Conservation (phyloP, 164 flowering plant genomes). For the Chimonanthus salicifolius region DNA sequence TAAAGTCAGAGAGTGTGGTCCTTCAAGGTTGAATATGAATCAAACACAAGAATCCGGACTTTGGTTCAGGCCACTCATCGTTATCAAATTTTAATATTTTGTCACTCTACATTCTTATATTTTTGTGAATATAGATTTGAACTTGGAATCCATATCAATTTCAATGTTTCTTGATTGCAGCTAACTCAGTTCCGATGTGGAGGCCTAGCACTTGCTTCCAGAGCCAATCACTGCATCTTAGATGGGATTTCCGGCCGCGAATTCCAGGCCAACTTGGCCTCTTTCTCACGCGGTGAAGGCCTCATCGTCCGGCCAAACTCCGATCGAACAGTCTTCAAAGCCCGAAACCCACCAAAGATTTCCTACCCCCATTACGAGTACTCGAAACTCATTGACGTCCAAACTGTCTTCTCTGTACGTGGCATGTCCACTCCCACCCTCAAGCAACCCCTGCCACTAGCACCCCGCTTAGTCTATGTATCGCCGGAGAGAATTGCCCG, state of each 20-base stretch:
- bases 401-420: constrained; percentile 5
- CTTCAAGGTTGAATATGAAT: too few species aligned
- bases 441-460: background rate
- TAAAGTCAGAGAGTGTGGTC: too few species aligned
- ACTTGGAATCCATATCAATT: background rate
- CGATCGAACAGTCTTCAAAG: constrained; percentile 23
- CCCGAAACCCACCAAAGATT: constrained; percentile 23
- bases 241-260: constrained; percentile 20
- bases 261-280: constrained; percentile 20
- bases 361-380: constrained; percentile 24
- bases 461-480: constrained; percentile 11
- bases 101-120: too few species aligned
- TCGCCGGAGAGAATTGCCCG: constrained; percentile 15
- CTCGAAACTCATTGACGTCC: constrained; percentile 10
- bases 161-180: constrained; percentile 8
- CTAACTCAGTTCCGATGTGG: constrained; percentile 30
- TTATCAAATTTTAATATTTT: too few species aligned
- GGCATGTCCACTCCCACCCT: background rate
- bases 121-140: too few species aligned
- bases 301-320: constrained; percentile 16
- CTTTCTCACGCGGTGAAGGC: constrained; percentile 20
- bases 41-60: too few species aligned
- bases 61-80: too few species aligned
- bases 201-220: constrained; percentile 23
- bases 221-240: constrained; percentile 23